Evolutionary conservation across 2,329 filamentous ascomycete species (phyloP).

Genomic region (Neurospora crassa): DNA sequence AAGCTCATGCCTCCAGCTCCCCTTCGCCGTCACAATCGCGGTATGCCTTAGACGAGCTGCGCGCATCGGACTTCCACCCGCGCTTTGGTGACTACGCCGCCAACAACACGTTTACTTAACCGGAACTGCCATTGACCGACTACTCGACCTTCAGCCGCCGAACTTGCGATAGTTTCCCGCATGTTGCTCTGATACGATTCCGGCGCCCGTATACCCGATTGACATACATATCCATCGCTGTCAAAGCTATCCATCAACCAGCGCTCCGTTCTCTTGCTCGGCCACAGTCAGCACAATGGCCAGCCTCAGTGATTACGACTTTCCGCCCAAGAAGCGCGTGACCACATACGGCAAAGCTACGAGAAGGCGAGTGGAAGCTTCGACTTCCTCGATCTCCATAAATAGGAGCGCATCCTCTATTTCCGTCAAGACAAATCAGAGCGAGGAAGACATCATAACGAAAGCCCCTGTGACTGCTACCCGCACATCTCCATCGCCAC

Average conservation of each 20-base stretch:
- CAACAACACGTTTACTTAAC: neutral
- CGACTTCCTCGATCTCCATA: slow-evolving; percentile 2
- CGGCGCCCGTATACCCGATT: neutral
- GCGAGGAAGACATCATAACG: slow-evolving; percentile 11
- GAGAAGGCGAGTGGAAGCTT: slow-evolving; percentile 14
- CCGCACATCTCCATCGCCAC: slow-evolving; percentile 7
- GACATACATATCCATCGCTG: neutral
- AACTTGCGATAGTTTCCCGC: neutral
- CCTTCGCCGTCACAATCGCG: neutral
- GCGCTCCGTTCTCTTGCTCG: neutral
- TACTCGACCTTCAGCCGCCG: neutral
- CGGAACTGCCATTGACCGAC: neutral
- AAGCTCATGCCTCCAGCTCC: neutral
- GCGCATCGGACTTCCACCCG: neutral
- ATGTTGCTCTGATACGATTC: neutral
- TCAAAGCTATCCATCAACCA: neutral
- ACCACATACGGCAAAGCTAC: slow-evolving; percentile 23
- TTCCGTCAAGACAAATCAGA: slow-evolving; percentile 1
- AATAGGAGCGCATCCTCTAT: neutral
- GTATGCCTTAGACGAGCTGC: neutral
- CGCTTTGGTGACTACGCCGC: neutral
- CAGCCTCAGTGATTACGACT: slow-evolving; percentile 11
- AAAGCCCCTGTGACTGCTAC: slow-evolving; percentile 6
- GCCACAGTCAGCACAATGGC: slow-evolving; percentile 8
- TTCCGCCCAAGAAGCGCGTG: slow-evolving; percentile 21